phyloP scores from a whole-genome alignment of 352 stramenopile species.

The Thalassiosira pacifica region DNA sequence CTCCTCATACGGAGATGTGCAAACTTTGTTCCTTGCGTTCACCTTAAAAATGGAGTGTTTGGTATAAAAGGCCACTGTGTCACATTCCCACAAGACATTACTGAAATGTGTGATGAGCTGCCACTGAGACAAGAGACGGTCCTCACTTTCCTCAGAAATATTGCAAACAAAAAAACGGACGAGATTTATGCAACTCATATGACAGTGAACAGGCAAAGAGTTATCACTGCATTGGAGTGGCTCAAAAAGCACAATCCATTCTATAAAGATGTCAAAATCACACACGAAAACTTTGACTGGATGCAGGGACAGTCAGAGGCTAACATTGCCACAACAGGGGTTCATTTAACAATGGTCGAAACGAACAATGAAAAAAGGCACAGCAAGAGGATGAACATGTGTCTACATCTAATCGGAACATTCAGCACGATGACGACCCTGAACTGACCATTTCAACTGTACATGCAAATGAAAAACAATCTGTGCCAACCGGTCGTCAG shows the following conservation, averaged over 20 bases:
- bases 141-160: not conserved
- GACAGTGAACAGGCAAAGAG: not conserved
- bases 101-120: not conserved
- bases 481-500: not conserved
- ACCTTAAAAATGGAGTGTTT: not conserved
- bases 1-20: not conserved
- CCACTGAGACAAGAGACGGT: not conserved
- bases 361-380: not conserved
- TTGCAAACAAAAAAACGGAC: not conserved
- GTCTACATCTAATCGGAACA: not conserved
- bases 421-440: not conserved
- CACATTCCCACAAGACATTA: not conserved
- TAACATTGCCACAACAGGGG: not conserved
- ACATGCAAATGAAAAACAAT: not conserved
- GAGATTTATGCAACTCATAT: not conserved
- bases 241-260: not conserved
- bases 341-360: not conserved
- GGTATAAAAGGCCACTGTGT: not conserved
- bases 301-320: not conserved
- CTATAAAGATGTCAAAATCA: not conserved
- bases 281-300: not conserved
- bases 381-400: not conserved
- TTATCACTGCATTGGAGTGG: not conserved
- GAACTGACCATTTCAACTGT: not conserved
- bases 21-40: not conserved